Conservation (phyloP, 805 yeast genomes). For the Spathaspora passalidarum region DNA sequence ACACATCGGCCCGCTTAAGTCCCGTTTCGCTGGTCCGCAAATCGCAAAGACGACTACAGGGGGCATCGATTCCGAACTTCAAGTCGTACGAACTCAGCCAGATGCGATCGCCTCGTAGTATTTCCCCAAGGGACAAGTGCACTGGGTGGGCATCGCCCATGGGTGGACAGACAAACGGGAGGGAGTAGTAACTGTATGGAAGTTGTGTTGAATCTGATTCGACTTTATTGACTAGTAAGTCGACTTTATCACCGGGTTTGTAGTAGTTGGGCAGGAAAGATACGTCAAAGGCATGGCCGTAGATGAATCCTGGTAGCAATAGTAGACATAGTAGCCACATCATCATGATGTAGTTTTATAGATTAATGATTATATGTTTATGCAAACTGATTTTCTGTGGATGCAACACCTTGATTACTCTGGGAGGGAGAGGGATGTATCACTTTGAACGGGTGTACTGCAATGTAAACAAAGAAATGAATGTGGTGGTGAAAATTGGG, state of each 20-base stretch:
- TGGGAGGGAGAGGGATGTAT: no score
- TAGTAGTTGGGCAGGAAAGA: slow-evolving; percentile 32
- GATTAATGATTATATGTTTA: no score
- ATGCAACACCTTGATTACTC: no score
- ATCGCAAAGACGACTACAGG: slow-evolving; percentile 68
- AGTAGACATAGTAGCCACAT: not conserved
- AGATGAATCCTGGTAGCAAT: not conserved
- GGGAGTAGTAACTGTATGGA: slow-evolving; percentile 72
- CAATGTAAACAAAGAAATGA: no score
- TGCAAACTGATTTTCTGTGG: no score
- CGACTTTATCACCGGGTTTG: slow-evolving; percentile 56
- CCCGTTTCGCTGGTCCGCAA: slow-evolving; percentile 52
- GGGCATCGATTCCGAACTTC: slow-evolving; percentile 58
- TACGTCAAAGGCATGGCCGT: not conserved
- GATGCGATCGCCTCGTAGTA: slow-evolving; percentile 76
- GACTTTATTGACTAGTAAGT: slow-evolving; percentile 70
- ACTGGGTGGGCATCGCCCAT: slow-evolving; percentile 50
- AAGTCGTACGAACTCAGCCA: slow-evolving; percentile 73
- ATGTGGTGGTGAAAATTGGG: no score
- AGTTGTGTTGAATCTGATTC: slow-evolving; percentile 75
- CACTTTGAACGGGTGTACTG: no score
- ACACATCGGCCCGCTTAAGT: slow-evolving; percentile 52
- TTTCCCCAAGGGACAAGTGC: slow-evolving; percentile 70
- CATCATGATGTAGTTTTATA: no score
- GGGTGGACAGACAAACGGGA: slow-evolving; percentile 80